A percentile compares a stretch with the other conserved stretches of the same genome.
Evolutionary conservation across 163 green algal genomes (phyloP).

Genomic region (Smithsoniella earleae): DNA sequence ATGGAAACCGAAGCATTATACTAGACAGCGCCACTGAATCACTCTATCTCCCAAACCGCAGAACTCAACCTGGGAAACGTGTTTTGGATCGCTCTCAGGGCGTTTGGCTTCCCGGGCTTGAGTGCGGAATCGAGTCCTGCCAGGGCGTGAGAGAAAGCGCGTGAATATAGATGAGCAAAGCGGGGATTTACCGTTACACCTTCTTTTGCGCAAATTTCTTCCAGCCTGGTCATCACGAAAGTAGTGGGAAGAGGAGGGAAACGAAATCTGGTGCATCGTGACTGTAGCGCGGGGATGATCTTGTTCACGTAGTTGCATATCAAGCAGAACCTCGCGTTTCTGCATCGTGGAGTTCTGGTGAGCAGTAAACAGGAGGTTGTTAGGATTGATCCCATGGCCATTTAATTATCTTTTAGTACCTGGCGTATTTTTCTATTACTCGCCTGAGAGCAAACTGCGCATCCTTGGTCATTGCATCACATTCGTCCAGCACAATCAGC

Average conservation of each 20-base stretch:
- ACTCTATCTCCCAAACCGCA: too few species aligned
- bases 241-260: conserved; percentile 75
- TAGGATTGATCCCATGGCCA: background rate
- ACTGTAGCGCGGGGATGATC: conserved; percentile 97
- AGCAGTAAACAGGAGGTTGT: background rate
- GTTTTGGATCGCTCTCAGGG: conserved; percentile 8
- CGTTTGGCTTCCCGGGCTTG: background rate
- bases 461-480: conserved; percentile 98
- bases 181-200: background rate
- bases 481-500: conserved; percentile 99
- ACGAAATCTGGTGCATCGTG: conserved; percentile 91
- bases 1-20: too few species aligned
- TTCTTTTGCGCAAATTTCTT: conserved; percentile 59
- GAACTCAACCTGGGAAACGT: too few species aligned
- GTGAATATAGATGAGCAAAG: background rate
- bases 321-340: conserved; percentile 95
- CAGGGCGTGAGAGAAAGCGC: background rate
- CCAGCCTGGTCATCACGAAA: conserved; percentile 63
- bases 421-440: conserved; percentile 98
- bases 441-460: conserved; percentile 91
- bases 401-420: too few species aligned
- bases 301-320: conserved; percentile 99
- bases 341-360: background rate
- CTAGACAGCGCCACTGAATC: too few species aligned
- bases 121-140: background rate